Evolutionary conservation across 345 rosid genomes (phyloP), one percentile per base, ranked within the genome.

Genomic region (Lepidium aucheri): DNA sequence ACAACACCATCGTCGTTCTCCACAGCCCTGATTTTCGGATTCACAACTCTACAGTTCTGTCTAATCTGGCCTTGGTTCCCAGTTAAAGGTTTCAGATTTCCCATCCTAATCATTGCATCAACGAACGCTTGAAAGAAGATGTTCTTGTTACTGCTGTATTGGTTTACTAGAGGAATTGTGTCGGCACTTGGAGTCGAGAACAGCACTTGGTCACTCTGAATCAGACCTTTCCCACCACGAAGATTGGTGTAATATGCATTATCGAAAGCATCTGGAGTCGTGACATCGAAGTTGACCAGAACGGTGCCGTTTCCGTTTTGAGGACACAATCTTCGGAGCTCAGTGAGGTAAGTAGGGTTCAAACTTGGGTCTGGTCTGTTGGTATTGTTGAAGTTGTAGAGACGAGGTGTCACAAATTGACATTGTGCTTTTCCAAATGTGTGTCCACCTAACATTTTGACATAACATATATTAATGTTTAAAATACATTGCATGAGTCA

Each of bases 371-470:
- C 94, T 3, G 90, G 82, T 15, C 44, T 53, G 8, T 64, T 72
- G 1, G 80, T 77, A 41, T 10, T 6, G 33, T 14, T 83, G 73
- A 85, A 87, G 62, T 83, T 68, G 78, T 73, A 85, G 7, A 87
- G 73, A 1, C 94, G 79, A 8, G 12, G 12, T 1, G 3, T 4
- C 53, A 87, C 82, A 5, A 72, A 71, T 12, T 36, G 30, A 28
- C 90, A 87, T 50, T 63, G 79, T 13, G 88, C 86, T 62, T 79
- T 59, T 20, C 94, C 94, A 73, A 85, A 83, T 10, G 94, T 87
- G 74, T 87, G 90, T 13, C 76, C 94, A 57, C 94, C 90, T 87
- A 68, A n/a, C 70, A 51, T 65, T 64, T 47, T 12, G 36, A 63
- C 18, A 34, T 12, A 18, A 69, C n/a, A 28, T 7, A 28, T 3